Base-by-base conservation (phyloP, 139 green algal species). In the Tetradesmus lagerheimii region DNA sequence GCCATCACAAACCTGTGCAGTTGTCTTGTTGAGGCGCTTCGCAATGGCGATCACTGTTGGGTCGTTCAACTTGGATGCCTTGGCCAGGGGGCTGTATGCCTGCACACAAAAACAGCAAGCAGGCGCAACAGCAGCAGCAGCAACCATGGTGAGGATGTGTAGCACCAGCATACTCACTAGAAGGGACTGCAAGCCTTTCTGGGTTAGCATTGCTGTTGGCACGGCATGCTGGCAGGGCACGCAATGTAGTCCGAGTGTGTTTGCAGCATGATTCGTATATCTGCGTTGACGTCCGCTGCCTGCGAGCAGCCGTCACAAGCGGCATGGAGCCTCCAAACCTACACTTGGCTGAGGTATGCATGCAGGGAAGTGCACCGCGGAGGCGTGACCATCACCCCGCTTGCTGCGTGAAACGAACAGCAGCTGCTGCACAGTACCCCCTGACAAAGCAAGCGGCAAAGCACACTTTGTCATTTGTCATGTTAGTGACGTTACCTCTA, bases 31-130 rank as follows among this genome's bases (percentile, higher is more conserved):
- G 25, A 91, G 82, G 15, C 83, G 89, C 27, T 90, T 9, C 31
- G 94, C 94, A 11, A 95, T 34, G 2, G 0, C 41, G 2, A 0
- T 27, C 4, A 96, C 31, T 14, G 38, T 62, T 6, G 89, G 86
- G 77, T 95, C 89, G 11, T 62, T 20, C 80, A 93, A 45, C 57
- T 85, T 80, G 39, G 23, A 5, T 14, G 35, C 89, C 71, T 91
- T 91, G 74, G 71, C 76, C 34, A 93, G 91, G 0, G 91, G 91
- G 12, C 83, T 89, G 80, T 93, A 93, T 14, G 93, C 93, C 92
- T 95, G 87, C 37, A 75, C 18, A 80, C 8, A 37, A 50, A 14
- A 64, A 14, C 45, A 12, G 9, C 81, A 25, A 86, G 78, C 34
- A 47, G 31, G n/a, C 39, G 35, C 4, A 66, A 35, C 81, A 89